A percentile compares a stretch with the other conserved stretches of the same genome.
These are phyloP conservation scores for Pseudogymnoascus sp. DNA, from an alignment of 2,329 filamentous ascomycete species.

Conservation along the genomic window DNA sequence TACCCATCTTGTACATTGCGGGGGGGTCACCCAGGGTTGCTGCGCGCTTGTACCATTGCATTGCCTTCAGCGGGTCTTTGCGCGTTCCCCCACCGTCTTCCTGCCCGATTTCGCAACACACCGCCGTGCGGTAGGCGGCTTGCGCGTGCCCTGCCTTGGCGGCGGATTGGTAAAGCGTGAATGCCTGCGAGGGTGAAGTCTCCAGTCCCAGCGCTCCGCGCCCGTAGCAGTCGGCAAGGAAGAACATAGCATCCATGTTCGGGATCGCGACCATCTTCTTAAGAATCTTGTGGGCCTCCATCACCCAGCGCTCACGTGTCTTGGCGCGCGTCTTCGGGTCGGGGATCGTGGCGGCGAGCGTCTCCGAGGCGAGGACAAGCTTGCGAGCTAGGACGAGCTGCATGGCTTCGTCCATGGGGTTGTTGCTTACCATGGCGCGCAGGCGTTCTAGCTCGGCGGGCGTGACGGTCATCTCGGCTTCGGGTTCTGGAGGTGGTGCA, in stretches of 20 bases:
- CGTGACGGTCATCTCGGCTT: constrained; percentile 53
- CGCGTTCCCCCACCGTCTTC: constrained; percentile 91
- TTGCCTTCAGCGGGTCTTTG: constrained; percentile 83
- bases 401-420: constrained; percentile 62
- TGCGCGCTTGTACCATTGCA: constrained; percentile 96
- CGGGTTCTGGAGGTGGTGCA: constrained; percentile 17
- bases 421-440: constrained; percentile 57
- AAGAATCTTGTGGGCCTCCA: constrained; percentile 81
- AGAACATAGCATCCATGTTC: constrained; percentile 86
- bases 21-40: constrained; percentile 83
- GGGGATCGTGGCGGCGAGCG: constrained; percentile 55
- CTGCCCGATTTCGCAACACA: constrained; percentile 93
- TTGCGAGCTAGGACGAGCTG: constrained; percentile 72
- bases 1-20: constrained; percentile 97
- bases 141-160: constrained; percentile 81
- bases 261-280: constrained; percentile 74
- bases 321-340: constrained; percentile 68
- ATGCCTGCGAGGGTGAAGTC: constrained; percentile 83
- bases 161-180: constrained; percentile 84
- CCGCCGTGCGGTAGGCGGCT: constrained; percentile 86
- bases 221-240: constrained; percentile 81
- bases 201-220: constrained; percentile 71
- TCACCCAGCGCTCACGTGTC: constrained; percentile 70
- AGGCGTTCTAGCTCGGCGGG: constrained; percentile 68
- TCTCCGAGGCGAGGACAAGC: constrained; percentile 73